phyloP scores from a whole-genome alignment of 371 early-diverging fungal species.

The Zancudomyces culisetae region DNA sequence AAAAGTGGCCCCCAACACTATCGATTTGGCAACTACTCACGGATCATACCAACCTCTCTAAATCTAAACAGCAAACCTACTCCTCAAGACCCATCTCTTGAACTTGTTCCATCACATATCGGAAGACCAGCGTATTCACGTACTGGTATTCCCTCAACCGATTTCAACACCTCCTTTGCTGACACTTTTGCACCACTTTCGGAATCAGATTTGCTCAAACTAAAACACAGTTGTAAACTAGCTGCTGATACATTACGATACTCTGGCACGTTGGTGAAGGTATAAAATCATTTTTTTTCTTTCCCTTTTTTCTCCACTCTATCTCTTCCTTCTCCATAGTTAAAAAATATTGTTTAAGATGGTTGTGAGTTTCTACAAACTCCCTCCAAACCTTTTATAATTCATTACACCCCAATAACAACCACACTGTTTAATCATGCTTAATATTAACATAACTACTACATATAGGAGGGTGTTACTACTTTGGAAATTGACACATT shows the following conservation, averaged over 20 bases:
- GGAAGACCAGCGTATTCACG: conserved; percentile 14
- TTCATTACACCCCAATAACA: too few relatives aligned
- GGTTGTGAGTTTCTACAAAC: too few relatives aligned
- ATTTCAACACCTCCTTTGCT: too few relatives aligned
- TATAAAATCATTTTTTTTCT: too few relatives aligned
- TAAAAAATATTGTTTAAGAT: too few relatives aligned
- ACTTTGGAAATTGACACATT: conserved; percentile 81
- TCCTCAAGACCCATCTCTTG: conserved; percentile 9
- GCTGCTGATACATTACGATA: conserved; percentile 72
- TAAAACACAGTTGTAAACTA: conserved; percentile 53
- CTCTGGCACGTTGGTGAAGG: conserved; percentile 50
- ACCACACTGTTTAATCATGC: too few relatives aligned
- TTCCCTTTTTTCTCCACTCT: too few relatives aligned
- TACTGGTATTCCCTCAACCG: conserved; percentile 7
- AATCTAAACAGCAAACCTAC: conserved; percentile 6
- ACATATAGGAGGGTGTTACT: too few relatives aligned
- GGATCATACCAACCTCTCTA: background rate
- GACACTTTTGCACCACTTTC: conserved; percentile 17
- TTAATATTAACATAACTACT: too few relatives aligned
- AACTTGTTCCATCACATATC: conserved; percentile 10
- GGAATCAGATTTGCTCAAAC: conserved; percentile 43
- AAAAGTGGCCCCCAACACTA: too few relatives aligned
- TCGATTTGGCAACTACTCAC: background rate
- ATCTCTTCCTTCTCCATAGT: too few relatives aligned
- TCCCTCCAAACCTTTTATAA: too few relatives aligned